Conservation (phyloP, 2,329 filamentous ascomycete genomes). For the Colletotrichum sp. region DNA sequence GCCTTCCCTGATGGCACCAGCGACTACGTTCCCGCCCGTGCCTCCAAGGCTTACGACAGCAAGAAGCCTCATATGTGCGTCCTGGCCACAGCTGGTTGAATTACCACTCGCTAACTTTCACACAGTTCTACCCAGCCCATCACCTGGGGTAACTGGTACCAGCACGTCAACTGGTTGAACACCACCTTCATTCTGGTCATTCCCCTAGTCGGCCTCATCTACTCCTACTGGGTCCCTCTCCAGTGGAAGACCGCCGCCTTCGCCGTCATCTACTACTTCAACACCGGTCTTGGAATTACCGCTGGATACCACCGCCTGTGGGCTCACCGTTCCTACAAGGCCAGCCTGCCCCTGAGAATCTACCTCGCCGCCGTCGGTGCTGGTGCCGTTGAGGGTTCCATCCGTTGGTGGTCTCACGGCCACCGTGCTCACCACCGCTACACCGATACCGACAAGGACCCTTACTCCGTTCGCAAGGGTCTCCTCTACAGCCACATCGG, state of each 20-base stretch:
- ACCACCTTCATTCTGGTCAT: slow-evolving; percentile 80
- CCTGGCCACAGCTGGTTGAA: neutral
- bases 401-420: slow-evolving; percentile 87
- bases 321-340: slow-evolving; percentile 86
- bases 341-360: slow-evolving; percentile 75
- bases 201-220: slow-evolving; percentile 75
- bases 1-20: slow-evolving; percentile 58
- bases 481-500: slow-evolving; percentile 80
- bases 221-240: slow-evolving; percentile 80
- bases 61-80: slow-evolving; percentile 78
- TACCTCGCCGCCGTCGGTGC: slow-evolving; percentile 83
- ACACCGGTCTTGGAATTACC: slow-evolving; percentile 81
- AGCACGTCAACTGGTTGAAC: slow-evolving; percentile 95
- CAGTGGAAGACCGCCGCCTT: slow-evolving; percentile 74
- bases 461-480: slow-evolving; percentile 90
- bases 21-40: slow-evolving; percentile 58
- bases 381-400: slow-evolving; percentile 84
- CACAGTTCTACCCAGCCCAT: slow-evolving; percentile 73
- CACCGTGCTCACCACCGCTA: slow-evolving; percentile 91
- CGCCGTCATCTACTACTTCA: slow-evolving; percentile 81
- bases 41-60: slow-evolving; percentile 49
- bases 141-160: slow-evolving; percentile 84
- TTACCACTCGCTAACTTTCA: neutral
- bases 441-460: slow-evolving; percentile 91
- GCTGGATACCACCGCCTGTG: slow-evolving; percentile 76